phyloP scores from a whole-genome alignment of 176 grass and related monocot genomes.

The Oropetium thomaeum region DNA sequence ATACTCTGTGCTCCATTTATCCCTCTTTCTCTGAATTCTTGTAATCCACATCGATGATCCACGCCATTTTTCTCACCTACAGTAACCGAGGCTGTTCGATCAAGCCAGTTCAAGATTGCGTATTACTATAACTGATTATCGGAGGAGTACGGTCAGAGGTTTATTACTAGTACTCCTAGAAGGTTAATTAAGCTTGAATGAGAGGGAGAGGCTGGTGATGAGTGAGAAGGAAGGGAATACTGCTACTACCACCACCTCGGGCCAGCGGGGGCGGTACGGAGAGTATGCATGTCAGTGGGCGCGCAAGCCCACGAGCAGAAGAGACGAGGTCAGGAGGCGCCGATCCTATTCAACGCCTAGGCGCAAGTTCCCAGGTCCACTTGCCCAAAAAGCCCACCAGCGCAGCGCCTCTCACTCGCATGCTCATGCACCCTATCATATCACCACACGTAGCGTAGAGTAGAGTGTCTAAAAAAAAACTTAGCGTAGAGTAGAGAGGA shows the following conservation, averaged over 20 bases:
- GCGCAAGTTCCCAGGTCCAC: slow-evolving; percentile 44
- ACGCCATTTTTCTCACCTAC: neutral
- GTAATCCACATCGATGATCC: too few relatives aligned
- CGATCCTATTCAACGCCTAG: neutral
- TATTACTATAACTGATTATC: too few relatives aligned
- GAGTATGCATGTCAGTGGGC: slow-evolving; percentile 21
- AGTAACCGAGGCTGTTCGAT: too few relatives aligned
- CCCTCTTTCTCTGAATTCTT: too few relatives aligned
- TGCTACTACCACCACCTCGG: too few relatives aligned
- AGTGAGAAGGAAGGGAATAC: neutral
- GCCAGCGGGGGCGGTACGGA: neutral
- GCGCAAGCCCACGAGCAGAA: slow-evolving; percentile 22
- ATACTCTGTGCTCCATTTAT: neutral
- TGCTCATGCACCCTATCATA: neutral
- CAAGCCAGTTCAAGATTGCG: too few relatives aligned
- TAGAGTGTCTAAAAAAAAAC: too few relatives aligned
- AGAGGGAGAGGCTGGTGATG: neutral
- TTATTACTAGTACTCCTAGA: too few relatives aligned
- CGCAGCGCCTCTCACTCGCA: neutral
- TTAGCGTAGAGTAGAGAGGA: too few relatives aligned
- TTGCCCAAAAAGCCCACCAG: slow-evolving; percentile 34
- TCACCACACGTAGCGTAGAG: too few relatives aligned
- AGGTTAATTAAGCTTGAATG: neutral
- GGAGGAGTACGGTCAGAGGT: too few relatives aligned
- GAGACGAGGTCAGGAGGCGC: neutral